Conservation (phyloP, 768 basidiomycete genomes). For the Mycena pura region DNA sequence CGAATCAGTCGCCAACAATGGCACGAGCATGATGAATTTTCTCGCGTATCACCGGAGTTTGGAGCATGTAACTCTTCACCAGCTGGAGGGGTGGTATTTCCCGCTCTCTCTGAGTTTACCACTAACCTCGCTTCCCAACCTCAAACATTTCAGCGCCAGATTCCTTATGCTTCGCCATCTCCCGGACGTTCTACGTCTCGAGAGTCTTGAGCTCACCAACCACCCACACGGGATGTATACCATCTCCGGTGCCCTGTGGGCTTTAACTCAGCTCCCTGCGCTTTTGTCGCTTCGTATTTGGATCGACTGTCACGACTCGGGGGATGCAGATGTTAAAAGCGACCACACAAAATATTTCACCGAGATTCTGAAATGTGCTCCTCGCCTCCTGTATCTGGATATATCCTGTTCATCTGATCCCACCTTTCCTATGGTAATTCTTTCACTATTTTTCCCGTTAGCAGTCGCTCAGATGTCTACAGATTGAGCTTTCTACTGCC, state of each 20-base stretch:
- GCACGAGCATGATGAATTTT: constrained; percentile 23
- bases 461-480: background rate
- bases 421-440: constrained; percentile 16
- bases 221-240: constrained; percentile 25
- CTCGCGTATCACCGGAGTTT: constrained; percentile 12
- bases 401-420: constrained; percentile 26
- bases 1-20: constrained; percentile 19
- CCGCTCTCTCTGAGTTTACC: constrained; percentile 22
- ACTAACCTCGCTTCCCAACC: constrained; percentile 20
- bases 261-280: constrained; percentile 23
- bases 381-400: constrained; percentile 19
- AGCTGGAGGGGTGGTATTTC: constrained; percentile 28
- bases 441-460: background rate
- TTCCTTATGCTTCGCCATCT: constrained; percentile 21
- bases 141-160: constrained; percentile 20
- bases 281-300: constrained; percentile 24
- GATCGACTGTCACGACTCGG: constrained; percentile 27
- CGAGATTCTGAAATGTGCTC: constrained; percentile 18
- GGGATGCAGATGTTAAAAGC: constrained; percentile 22
- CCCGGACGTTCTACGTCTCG: constrained; percentile 18
- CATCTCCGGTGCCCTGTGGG: constrained; percentile 24
- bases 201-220: constrained; percentile 25
- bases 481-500: constrained; percentile 19
- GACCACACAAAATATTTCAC: constrained; percentile 25
- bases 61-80: constrained; percentile 20